Evolutionary conservation across 257 asterid species (phyloP).

Genomic region (Thymus quinquecostatus): DNA sequence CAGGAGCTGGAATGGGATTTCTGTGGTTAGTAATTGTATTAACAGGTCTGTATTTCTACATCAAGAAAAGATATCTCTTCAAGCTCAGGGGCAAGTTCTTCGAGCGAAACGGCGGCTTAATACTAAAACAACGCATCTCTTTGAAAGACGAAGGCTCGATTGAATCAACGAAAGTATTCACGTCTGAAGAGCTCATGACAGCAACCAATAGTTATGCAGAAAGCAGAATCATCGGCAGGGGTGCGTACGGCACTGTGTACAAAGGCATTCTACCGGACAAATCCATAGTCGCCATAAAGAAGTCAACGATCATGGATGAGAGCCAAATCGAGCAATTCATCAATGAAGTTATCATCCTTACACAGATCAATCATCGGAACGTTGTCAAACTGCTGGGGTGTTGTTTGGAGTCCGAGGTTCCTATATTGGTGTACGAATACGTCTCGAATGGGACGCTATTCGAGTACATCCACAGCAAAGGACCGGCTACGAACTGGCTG

Average conservation of each 20-base stretch:
- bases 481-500: conserved; percentile 44
- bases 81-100: conserved; percentile 64
- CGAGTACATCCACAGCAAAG: conserved; percentile 48
- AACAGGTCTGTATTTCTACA: conserved; percentile 51
- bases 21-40: conserved; percentile 16
- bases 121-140: conserved; percentile 64
- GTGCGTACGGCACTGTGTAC: conserved; percentile 58
- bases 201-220: conserved; percentile 66
- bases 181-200: conserved; percentile 56
- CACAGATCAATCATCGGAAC: conserved; percentile 72
- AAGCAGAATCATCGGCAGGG: conserved; percentile 61
- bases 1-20: background rate
- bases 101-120: conserved; percentile 72
- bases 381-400: conserved; percentile 81
- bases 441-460: conserved; percentile 67
- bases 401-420: conserved; percentile 76
- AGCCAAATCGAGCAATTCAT: conserved; percentile 72
- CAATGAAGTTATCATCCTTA: conserved; percentile 76
- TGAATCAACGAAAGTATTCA: conserved; percentile 59
- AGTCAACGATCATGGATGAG: conserved; percentile 60
- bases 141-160: conserved; percentile 31
- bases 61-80: conserved; percentile 51
- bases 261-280: conserved; percentile 41
- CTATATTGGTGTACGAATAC: conserved; percentile 68
- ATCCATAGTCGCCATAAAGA: conserved; percentile 64